Base-by-base conservation (phyloP, 495 filamentous ascomycete species). In the Lichenothelia convexa region DNA sequence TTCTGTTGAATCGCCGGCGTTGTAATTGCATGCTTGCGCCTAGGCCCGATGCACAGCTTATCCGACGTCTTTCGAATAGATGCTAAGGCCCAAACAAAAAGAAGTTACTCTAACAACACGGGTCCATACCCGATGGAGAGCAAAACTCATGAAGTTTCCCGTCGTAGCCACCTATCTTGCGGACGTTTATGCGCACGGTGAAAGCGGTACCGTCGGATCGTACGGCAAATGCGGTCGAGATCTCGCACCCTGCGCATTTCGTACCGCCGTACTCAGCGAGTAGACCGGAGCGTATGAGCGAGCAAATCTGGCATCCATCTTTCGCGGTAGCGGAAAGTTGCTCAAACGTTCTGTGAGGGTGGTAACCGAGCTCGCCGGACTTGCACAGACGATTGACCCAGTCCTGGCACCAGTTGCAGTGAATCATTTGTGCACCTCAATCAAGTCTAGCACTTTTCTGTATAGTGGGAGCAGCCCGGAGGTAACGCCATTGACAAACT, bases 121-220 rank as follows among this genome's bases (percentile, higher is more conserved):
- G 24, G 24, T 27, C 13, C 24, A 8, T 27, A 27, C 24, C 24
- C 13, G 24, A 27, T 27, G 24, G 24, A 13, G 24, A 27, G 24
- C 24, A 27, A 27, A 27, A 27, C 24, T 27, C 24, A 27, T 27
- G n/a, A n/a, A n/a, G n/a, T n/a, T n/a, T n/a, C n/a, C n/a, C n/a
- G n/a, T n/a, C n/a, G n/a, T 27, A 27, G 8, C 24, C 13, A 13
- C 24, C 24, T 13, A 27, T 8, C 24, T 13, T 13, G 8, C 24
- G 24, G 7, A 27, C 24, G 24, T 27, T 13, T 27, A 27, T 27
- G 8, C 8, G 8, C 13, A 27, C 24, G 7, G 24, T 27, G 24
- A 27, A 27, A 27, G 24, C 24, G 24, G 24, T 13, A 13, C 24
- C 24, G 24, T 27, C 24, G 7, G 13, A 27, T 13, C 24, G 24